phyloP scores from a whole-genome alignment of 371 early-diverging fungal genomes.

The Mortierella sp. region DNA sequence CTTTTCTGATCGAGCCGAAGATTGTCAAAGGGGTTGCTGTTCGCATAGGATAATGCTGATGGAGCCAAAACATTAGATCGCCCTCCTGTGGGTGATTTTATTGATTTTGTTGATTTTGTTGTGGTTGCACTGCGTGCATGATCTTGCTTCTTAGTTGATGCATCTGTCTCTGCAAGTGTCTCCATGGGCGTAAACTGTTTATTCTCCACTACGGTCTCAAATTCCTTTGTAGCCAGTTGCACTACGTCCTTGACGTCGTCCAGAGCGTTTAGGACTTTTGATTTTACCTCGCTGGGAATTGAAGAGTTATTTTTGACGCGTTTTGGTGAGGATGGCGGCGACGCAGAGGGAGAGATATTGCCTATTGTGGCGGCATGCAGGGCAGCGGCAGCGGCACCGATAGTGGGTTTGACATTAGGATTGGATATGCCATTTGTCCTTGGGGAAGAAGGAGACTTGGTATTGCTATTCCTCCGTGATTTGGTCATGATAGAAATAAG shows the following conservation, averaged over 20 bases:
- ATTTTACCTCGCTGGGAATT: slow-evolving; percentile 17
- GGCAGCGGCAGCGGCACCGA: slow-evolving; percentile 26
- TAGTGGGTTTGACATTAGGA: not conserved
- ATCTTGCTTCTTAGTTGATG: not conserved
- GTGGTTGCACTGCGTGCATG: not conserved
- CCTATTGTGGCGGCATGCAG: slow-evolving; percentile 32
- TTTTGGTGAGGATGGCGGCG: slow-evolving; percentile 9
- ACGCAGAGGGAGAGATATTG: slow-evolving; percentile 10
- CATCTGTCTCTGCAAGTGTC: slow-evolving; percentile 2
- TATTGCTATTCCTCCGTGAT: slow-evolving; percentile 22
- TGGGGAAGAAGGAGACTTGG: slow-evolving; percentile 13
- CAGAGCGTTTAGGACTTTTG: not conserved
- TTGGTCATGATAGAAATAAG: slow-evolving; percentile 40
- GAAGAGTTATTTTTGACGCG: slow-evolving; percentile 7
- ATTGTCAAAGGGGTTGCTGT: slow-evolving; percentile 31
- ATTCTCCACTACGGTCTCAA: slow-evolving; percentile 12
- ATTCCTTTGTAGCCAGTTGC: slow-evolving; percentile 10
- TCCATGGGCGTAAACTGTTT: slow-evolving; percentile 17
- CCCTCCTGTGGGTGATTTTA: not conserved
- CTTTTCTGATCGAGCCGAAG: slow-evolving; percentile 17
- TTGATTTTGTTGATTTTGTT: not conserved
- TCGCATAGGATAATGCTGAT: slow-evolving; percentile 29
- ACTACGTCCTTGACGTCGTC: slow-evolving; percentile 11
- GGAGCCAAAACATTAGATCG: slow-evolving; percentile 18
- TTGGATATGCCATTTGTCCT: not conserved